phyloP scores from a whole-genome alignment of 495 filamentous ascomycete species.

The Penicillium canescens region DNA sequence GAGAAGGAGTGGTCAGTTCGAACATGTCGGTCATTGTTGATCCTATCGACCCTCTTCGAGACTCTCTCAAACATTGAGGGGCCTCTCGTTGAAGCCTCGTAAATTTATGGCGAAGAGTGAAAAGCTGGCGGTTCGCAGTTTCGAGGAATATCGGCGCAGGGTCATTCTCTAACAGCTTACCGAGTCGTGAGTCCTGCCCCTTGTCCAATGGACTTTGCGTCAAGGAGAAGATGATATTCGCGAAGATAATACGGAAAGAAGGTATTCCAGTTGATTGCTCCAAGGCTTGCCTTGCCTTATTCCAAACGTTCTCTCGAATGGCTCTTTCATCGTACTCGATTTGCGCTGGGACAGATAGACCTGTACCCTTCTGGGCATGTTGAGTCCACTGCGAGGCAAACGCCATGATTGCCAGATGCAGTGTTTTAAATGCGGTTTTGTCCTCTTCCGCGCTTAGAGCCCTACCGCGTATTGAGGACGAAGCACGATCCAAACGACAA shows the following conservation, averaged over 20 bases:
- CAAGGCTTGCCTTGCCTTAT: conserved; percentile 40
- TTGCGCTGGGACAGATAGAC: background rate
- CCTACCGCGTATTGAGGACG: conserved; percentile 26
- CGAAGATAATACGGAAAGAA: conserved; percentile 48
- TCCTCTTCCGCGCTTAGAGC: conserved; percentile 36
- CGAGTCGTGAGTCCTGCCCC: conserved; percentile 14
- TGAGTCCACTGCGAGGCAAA: conserved; percentile 51
- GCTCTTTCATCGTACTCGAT: conserved; percentile 28
- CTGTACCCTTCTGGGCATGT: conserved; percentile 19
- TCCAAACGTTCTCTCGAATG: conserved; percentile 44
- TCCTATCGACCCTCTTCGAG: conserved; percentile 2
- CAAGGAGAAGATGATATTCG: conserved; percentile 47
- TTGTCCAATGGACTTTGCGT: conserved; percentile 39
- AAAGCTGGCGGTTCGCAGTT: conserved; percentile 34
- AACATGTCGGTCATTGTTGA: background rate
- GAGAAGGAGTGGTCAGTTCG: background rate
- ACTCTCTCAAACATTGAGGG: background rate
- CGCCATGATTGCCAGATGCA: conserved; percentile 44
- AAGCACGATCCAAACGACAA: conserved; percentile 38
- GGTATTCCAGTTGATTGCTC: conserved; percentile 33
- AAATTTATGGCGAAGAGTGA: conserved; percentile 32
- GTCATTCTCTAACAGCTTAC: conserved; percentile 37
- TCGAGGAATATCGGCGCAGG: conserved; percentile 40
- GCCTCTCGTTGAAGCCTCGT: conserved; percentile 14
- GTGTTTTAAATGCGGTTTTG: conserved; percentile 31